Evolutionary conservation across 2,329 filamentous ascomycete genomes (phyloP), one percentile per base, ranked within the genome.

Genomic region (Fusarium liriodendri): DNA sequence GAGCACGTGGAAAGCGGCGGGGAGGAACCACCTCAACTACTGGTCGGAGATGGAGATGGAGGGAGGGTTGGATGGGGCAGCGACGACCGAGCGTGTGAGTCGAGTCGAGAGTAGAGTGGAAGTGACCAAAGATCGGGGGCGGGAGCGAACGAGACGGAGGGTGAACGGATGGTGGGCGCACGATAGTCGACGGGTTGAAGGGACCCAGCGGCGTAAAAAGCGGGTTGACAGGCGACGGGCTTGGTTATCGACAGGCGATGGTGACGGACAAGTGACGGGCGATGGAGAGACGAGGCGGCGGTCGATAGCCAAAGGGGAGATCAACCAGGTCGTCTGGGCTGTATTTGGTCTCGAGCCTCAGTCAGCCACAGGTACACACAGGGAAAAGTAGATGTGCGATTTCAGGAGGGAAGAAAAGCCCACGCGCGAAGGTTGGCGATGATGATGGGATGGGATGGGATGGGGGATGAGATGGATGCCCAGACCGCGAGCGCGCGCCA

Each of bases 1-100:
- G 69, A 77, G 66, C 71, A 73, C 71, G 71, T 77, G 74, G 74
- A 70, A 55, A 69, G 66, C 45, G 42, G 69, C 73, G 72, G 72
- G 71, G 45, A 54, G 55, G 55, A 40, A n/a, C 55, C 35, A 25
- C 25, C 25, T 25, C 25, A 59, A 33, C 67, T 62, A 71, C 45
- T 50, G 70, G 59, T 54, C 20, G 8, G 33, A 37, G 32, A 57
- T 57, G 55, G 33, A n/a, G 35, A 38, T 38, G 35, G 35, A 59
- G n/a, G 33, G 54, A 58, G 35, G 59, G 59, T 59, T 67, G 59
- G 60, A 73, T 72, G 67, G 71, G 65, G 65, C 64, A 71, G 55
- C 33, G 58, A 50, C 65, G 66, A 60, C 58, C 66, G 59, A 66
- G 65, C 52, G 62, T 52, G 25, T 58, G 63, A 73, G 62, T 73